Percentiles rank a stretch among this genome's conserved stretches.
phyloP scores from a whole-genome alignment of 1,284 basidiomycete genomes.

The Meripilus lineatus region DNA sequence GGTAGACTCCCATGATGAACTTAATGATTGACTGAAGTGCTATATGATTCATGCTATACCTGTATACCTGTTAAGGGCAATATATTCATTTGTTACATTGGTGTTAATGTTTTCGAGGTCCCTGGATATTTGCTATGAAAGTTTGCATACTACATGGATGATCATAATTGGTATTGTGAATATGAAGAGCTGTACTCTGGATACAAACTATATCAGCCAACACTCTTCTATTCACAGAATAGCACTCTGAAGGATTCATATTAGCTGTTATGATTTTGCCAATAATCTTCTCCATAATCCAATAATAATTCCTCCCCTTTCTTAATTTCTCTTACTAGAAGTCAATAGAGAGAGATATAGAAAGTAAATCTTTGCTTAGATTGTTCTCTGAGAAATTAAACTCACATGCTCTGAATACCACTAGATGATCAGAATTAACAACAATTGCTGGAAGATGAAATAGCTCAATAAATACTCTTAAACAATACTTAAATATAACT shows the following conservation, averaged over 20 bases:
- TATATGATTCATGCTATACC: neutral
- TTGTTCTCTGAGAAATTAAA: conserved; percentile 1
- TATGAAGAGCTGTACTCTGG: neutral
- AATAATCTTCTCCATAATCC: conserved; percentile 43
- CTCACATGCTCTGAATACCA: conserved; percentile 52
- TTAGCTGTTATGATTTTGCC: conserved; percentile 10
- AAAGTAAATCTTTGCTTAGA: no score
- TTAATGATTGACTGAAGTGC: neutral
- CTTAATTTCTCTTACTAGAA: conserved; percentile 30
- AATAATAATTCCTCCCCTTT: conserved; percentile 44
- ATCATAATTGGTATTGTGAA: neutral
- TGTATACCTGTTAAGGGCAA: neutral
- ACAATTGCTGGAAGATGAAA: conserved; percentile 35
- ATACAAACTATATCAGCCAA: neutral
- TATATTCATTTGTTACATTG: neutral
- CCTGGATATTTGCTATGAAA: neutral
- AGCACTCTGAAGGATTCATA: conserved; percentile 1
- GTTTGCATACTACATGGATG: neutral
- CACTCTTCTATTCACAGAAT: neutral
- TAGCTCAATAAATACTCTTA: neutral
- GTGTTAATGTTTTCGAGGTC: neutral
- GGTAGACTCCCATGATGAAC: conserved; percentile 20
- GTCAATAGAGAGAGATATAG: conserved; percentile 1
- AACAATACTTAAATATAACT: neutral
- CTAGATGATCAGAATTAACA: conserved; percentile 56